Percentiles rank a stretch among this genome's conserved stretches.
These are phyloP conservation scores for Ceratobasidium sp. DNA, from an alignment of 1,284 basidiomycete species.

Conservation along the genomic window DNA sequence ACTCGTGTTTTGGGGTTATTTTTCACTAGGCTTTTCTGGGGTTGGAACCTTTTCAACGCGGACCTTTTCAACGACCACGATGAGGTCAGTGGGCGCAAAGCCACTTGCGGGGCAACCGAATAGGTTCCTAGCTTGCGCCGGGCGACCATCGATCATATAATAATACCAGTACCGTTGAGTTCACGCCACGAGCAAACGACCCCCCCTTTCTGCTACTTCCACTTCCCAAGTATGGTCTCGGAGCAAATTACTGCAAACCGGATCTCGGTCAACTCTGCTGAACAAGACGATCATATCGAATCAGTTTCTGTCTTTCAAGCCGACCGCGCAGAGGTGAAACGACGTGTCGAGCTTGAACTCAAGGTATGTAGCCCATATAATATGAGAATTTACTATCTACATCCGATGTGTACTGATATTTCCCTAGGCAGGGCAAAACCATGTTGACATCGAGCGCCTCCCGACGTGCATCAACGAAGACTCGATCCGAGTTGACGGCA, in stretches of 20 bases:
- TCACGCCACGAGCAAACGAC: neutral
- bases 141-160: neutral
- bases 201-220: neutral
- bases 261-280: constrained; percentile 33
- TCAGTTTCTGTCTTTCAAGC: constrained; percentile 27
- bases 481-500: too few species aligned
- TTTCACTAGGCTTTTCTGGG: too few species aligned
- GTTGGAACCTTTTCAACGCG: too few species aligned
- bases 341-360: constrained; percentile 19
- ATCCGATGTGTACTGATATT: neutral
- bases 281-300: constrained; percentile 36
- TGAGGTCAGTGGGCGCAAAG: neutral
- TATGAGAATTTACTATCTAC: neutral
- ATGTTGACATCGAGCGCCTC: constrained; percentile 48
- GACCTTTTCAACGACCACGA: too few species aligned
- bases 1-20: too few species aligned
- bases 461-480: too few species aligned
- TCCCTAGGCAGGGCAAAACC: constrained; percentile 51
- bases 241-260: neutral
- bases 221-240: neutral
- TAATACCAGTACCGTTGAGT: neutral
- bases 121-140: neutral
- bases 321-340: constrained; percentile 32
- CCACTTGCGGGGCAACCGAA: neutral
- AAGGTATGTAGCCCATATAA: constrained; percentile 2